A percentile compares a stretch with the other conserved stretches of the same genome.
These are phyloP conservation scores for Gastrolobium bilobum DNA, from an alignment of 306 rosid genomes.

Conservation along the genomic window DNA sequence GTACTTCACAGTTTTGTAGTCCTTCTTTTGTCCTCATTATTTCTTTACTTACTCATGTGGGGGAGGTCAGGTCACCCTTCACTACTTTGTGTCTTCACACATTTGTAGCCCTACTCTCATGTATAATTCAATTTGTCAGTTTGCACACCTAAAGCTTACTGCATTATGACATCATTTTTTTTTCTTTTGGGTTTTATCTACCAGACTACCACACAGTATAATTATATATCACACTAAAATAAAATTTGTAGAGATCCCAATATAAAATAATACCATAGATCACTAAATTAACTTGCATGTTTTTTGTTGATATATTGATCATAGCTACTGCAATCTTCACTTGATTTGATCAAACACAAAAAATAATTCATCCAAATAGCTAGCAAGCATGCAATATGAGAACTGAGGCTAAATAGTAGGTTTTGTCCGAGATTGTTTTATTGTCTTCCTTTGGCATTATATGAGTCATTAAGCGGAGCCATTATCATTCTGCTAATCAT, in stretches of 20 bases:
- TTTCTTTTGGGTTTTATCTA: neutral
- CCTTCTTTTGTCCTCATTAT: slow-evolving; percentile 39
- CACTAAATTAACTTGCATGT: slow-evolving; percentile 32
- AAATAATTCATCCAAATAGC: slow-evolving; percentile 44
- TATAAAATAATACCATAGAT: slow-evolving; percentile 5
- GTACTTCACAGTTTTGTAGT: slow-evolving; percentile 26
- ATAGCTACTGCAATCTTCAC: slow-evolving; percentile 16
- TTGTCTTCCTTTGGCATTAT: slow-evolving; percentile 37
- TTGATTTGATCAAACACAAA: slow-evolving; percentile 36
- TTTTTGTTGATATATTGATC: slow-evolving; percentile 29
- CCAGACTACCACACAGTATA: neutral
- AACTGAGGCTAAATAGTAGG: slow-evolving; percentile 32
- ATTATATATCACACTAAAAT: neutral
- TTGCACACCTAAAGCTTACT: slow-evolving; percentile 75
- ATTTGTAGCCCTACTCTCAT: slow-evolving; percentile 24
- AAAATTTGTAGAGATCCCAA: slow-evolving; percentile 1
- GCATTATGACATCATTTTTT: slow-evolving; percentile 66
- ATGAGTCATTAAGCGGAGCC: slow-evolving; percentile 39
- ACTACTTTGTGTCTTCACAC: slow-evolving; percentile 63
- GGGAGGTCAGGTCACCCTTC: slow-evolving; percentile 73
- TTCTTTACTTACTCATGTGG: slow-evolving; percentile 48
- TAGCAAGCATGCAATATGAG: slow-evolving; percentile 44
- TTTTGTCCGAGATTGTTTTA: slow-evolving; percentile 42
- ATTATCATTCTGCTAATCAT: slow-evolving; percentile 51
- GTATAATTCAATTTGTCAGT: slow-evolving; percentile 55